These are phyloP conservation scores for Skeletonema tropicum DNA, from an alignment of 108 stramenopile species.

Conservation along the genomic window DNA sequence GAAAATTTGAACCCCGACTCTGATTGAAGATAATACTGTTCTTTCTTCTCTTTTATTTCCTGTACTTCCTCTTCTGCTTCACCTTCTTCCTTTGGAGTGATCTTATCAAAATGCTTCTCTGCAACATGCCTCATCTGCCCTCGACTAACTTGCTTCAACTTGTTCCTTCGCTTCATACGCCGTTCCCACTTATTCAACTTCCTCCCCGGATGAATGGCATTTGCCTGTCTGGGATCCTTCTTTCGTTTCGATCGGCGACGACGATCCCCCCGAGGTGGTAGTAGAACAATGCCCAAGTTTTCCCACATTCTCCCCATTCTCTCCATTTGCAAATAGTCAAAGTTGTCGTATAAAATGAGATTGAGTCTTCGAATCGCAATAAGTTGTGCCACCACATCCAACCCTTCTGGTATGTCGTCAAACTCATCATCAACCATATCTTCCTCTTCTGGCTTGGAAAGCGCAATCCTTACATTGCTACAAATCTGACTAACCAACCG, in stretches of 20 bases:
- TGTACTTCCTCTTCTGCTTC: not conserved
- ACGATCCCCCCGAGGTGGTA: constrained; percentile 37
- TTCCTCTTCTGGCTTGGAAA: constrained; percentile 2
- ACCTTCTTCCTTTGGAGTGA: not conserved
- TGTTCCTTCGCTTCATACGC: constrained; percentile 45
- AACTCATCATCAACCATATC: constrained; percentile 18
- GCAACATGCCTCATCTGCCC: constrained; percentile 23
- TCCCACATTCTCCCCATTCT: constrained; percentile 83
- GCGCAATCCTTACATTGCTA: constrained; percentile 24
- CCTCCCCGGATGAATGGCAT: constrained; percentile 32
- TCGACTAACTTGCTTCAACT: constrained; percentile 8
- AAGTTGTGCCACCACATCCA: constrained; percentile 58
- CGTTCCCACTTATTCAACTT: constrained; percentile 64
- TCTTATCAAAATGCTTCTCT: not conserved
- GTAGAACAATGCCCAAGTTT: constrained; percentile 60
- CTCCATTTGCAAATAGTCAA: constrained; percentile 76
- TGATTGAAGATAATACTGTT: constrained; percentile 3
- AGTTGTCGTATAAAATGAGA: constrained; percentile 76
- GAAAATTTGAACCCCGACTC: constrained; percentile 75
- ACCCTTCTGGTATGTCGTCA: constrained; percentile 44
- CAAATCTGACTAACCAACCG: constrained; percentile 39
- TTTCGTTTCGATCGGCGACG: not conserved
- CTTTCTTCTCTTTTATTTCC: constrained; percentile 29
- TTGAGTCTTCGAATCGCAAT: constrained; percentile 82
- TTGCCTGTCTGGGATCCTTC: not conserved